phyloP scores from a whole-genome alignment of 768 basidiomycete species.

The Lentinula raphanica region DNA sequence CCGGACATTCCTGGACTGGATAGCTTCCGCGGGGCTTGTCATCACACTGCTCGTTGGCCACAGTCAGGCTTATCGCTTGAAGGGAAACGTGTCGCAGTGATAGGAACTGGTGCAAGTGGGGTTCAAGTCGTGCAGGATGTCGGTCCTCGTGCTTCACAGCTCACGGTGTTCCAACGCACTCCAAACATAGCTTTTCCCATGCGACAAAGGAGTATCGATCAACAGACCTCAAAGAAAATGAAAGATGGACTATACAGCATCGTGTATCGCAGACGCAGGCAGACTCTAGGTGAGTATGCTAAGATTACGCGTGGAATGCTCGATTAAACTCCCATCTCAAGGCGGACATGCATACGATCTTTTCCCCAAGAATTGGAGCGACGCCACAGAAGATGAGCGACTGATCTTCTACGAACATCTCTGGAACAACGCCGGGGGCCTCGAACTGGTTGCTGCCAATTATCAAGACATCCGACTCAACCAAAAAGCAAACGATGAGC shows the following conservation, averaged over 20 bases:
- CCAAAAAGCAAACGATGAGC: slow-evolving; percentile 18
- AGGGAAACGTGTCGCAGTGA: slow-evolving; percentile 22
- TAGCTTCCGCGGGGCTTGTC: slow-evolving; percentile 17
- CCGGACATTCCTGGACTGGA: slow-evolving; percentile 19
- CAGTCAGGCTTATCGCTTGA: slow-evolving; percentile 17
- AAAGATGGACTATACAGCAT: slow-evolving; percentile 16
- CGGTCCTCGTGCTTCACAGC: slow-evolving; percentile 16
- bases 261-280: slow-evolving; percentile 16
- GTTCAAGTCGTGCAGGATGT: slow-evolving; percentile 16
- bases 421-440: slow-evolving; percentile 16
- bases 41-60: slow-evolving; percentile 22
- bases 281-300: slow-evolving; percentile 12
- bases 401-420: slow-evolving; percentile 17
- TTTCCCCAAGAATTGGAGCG: slow-evolving; percentile 9
- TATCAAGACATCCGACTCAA: slow-evolving; percentile 14
- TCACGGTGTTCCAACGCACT: slow-evolving; percentile 25
- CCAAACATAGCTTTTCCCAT: slow-evolving; percentile 22
- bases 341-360: slow-evolving; percentile 15
- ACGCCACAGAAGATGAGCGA: slow-evolving; percentile 17
- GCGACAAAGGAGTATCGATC: slow-evolving; percentile 12
- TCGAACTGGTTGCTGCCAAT: slow-evolving; percentile 16
- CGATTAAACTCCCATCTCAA: background rate
- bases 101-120: slow-evolving; percentile 18
- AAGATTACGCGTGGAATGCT: no score
- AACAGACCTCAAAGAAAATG: slow-evolving; percentile 11